Base-by-base conservation (phyloP, 176 grass and related monocot genomes). In the Dendrocalamus sinicus region DNA sequence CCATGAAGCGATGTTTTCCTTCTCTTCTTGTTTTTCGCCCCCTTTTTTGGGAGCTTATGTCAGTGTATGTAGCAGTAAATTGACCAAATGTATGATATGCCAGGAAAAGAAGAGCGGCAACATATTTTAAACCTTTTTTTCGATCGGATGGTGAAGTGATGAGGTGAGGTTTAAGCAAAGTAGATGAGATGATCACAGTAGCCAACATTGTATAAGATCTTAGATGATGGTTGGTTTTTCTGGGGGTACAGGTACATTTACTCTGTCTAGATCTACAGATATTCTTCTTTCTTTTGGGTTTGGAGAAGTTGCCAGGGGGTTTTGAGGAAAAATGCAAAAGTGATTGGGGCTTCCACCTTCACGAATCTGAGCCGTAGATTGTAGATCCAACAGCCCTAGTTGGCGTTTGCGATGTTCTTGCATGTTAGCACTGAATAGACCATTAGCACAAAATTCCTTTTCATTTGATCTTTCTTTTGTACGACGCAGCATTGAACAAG, bases 21-120 rank as follows among this genome's bases (percentile, higher is more conserved):
- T 0, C 30, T n/a, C 59, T 53, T 22, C 14, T 64, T 0, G 51
- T 20, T 24, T 17, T 17, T 37, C 14, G 32, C 23, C 43, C 66
- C 9, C 3, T 5, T 75, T 24, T 50, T 16, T 10, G 48, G 71
- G 10, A 8, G 20, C 3, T 41, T 76, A 51, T 79, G 65, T 17
- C 61, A 45, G 51, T 82, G 83, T 87, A 81, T 81, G 77, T 86
- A 72, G 86, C 32, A 68, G 75, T n/a, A 47, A 70, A 80, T 76
- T 82, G 40, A 67, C 7, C 81, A 67, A 70, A 73, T 87, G 80
- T 84, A 75, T 87, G 67, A 90, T 86, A 26, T 26, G 26, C 26
- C 26, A 26, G 26, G 26, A 26, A 26, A 26, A 26, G 26, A 26
- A 26, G 26, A 26, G 26, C 26, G 26, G 26, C 26, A 26, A 1